These are phyloP conservation scores for Cryphonectria radicalis DNA, from an alignment of 2,329 filamentous ascomycete genomes.

Conservation along the genomic window DNA sequence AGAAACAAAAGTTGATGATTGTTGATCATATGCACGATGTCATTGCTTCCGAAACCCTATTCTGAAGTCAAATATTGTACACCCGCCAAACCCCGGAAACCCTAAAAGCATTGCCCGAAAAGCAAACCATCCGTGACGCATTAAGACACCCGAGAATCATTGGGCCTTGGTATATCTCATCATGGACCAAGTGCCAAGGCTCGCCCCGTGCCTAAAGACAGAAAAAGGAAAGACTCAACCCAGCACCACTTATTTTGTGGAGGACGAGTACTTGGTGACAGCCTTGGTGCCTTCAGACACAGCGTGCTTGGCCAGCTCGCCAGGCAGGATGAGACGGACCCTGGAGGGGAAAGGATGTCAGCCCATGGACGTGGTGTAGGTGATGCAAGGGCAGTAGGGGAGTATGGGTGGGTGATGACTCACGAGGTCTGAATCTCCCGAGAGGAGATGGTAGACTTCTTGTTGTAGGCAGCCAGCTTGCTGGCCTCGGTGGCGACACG, in stretches of 20 bases:
- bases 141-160: constrained; percentile 63
- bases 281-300: constrained; percentile 99
- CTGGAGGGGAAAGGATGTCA: constrained; percentile 41
- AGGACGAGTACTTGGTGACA: constrained; percentile 99
- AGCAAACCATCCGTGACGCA: constrained; percentile 71
- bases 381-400: constrained; percentile 52
- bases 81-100: constrained; percentile 71
- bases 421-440: constrained; percentile 98
- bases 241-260: constrained; percentile 82
- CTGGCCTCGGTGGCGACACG: constrained; percentile 97
- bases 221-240: constrained; percentile 51
- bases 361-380: neutral
- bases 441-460: constrained; percentile 99
- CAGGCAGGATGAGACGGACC: constrained; percentile 94
- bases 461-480: constrained; percentile 99
- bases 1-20: constrained; percentile 22
- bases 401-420: constrained; percentile 37
- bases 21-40: constrained; percentile 63
- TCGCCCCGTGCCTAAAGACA: constrained; percentile 62
- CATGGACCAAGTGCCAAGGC: constrained; percentile 62
- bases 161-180: constrained; percentile 54
- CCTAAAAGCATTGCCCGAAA: constrained; percentile 70
- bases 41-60: constrained; percentile 65
- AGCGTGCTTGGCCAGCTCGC: constrained; percentile 99
- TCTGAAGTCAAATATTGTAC: constrained; percentile 71